Percentiles rank a stretch among this genome's conserved stretches.
Evolutionary conservation across 2,329 filamentous ascomycete species (phyloP).

Genomic region (Colletotrichum musae): DNA sequence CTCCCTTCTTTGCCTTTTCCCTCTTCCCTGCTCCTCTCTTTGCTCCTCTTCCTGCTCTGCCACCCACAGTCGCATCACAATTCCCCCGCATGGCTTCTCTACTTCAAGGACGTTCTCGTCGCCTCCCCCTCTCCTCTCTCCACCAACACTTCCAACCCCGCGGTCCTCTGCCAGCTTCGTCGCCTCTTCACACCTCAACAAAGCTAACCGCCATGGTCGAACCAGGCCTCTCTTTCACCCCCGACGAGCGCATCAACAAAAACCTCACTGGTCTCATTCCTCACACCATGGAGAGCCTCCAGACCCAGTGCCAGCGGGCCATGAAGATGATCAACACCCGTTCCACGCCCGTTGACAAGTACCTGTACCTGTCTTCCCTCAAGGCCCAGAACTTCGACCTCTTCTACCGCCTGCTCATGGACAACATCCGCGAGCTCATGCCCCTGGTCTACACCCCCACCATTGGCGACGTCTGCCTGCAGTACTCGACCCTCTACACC

Average conservation of each 20-base stretch:
- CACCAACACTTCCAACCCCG: constrained; percentile 12
- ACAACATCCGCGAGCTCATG: constrained; percentile 84
- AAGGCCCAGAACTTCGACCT: constrained; percentile 84
- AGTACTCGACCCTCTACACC: constrained; percentile 96
- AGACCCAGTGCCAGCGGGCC: constrained; percentile 75
- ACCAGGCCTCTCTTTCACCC: constrained; percentile 74
- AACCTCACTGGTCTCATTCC: constrained; percentile 77
- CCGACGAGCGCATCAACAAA: constrained; percentile 74
- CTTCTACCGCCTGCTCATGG: constrained; percentile 86
- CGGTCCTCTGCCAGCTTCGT: constrained; percentile 21
- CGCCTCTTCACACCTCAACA: constrained; percentile 27
- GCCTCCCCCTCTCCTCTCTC: constrained; percentile 34
- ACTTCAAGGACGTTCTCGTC: constrained; percentile 34
- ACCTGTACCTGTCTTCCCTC: constrained; percentile 83
- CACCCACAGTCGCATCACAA: constrained; percentile 1
- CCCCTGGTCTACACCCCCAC: constrained; percentile 90
- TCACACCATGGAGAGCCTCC: constrained; percentile 72
- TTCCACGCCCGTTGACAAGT: constrained; percentile 82
- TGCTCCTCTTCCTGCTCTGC: constrained; percentile 16
- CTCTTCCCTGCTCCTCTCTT: constrained; percentile 15
- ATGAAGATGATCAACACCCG: constrained; percentile 82
- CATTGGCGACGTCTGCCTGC: constrained; percentile 95
- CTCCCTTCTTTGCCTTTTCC: constrained; percentile 24
- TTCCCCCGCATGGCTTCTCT: constrained; percentile 35
- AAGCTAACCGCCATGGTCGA: constrained; percentile 39